phyloP scores from a whole-genome alignment of 345 rosid species.

The Gossypioides kirkii region DNA sequence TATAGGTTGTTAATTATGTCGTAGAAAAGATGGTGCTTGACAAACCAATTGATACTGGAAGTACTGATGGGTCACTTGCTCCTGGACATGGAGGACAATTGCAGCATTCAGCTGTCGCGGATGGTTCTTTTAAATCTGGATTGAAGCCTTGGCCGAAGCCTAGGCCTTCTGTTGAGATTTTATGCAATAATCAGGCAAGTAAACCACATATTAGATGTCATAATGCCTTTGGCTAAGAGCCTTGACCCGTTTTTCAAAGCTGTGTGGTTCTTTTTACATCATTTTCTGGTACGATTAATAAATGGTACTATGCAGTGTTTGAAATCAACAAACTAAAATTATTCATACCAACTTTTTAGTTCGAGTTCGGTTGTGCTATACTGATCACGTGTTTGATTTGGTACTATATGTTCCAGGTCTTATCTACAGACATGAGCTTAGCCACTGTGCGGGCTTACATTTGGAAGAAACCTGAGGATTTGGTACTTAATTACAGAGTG shows the following conservation, averaged over 20 bases:
- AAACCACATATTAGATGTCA: background rate
- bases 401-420: constrained; percentile 54
- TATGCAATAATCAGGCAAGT: constrained; percentile 94
- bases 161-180: constrained; percentile 80
- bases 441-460: constrained; percentile 86
- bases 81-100: constrained; percentile 62
- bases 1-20: constrained; percentile 91
- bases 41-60: constrained; percentile 57
- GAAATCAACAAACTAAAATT: background rate
- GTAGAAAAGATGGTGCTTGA: constrained; percentile 86
- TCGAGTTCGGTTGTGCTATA: background rate
- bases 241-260: background rate
- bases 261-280: background rate
- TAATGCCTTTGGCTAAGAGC: background rate
- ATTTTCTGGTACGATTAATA: background rate
- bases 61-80: constrained; percentile 51
- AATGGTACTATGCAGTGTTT: background rate
- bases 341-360: background rate
- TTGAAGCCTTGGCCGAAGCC: constrained; percentile 71
- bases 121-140: constrained; percentile 61
- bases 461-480: constrained; percentile 97
- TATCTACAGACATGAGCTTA: constrained; percentile 95
- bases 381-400: background rate
- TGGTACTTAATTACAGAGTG: constrained; percentile 83
- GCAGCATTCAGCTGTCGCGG: constrained; percentile 60